Base-by-base conservation (phyloP, 2,329 filamentous ascomycete species). In the Penicillium frequentans region DNA sequence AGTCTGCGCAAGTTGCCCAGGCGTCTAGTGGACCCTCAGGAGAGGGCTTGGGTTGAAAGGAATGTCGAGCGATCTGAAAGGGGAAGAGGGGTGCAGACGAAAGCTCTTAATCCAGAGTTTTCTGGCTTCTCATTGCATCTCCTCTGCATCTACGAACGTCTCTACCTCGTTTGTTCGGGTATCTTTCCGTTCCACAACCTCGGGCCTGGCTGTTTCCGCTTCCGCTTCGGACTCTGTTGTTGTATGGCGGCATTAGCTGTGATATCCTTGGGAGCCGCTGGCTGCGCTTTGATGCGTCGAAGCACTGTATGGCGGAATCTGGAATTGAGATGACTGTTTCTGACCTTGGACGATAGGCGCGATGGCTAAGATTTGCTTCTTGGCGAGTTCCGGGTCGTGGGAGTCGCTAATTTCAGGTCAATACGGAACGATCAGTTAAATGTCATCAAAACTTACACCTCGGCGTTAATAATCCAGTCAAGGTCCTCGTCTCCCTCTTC, bases 381-480 rank as follows among this genome's bases (percentile, higher is more conserved):
- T 82, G 68, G 91, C 87, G 63, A 89, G 82, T 64, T 89, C 79
- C 1, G 90, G 85, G 4, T 88, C 84, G 26, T 83, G 76, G 46
- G 80, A 81, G 65, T 93, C 87, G 62, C 85, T 87, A 58, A 21
- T 14, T 39, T 44, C 43, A 46, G 2, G 45, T 64, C 44, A 66
- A 55, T 39, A 54, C 19, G 14, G 14, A 16, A 39, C 13, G 8
- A 31, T 37, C 14, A 48, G 16, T 24, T 13, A 13, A 19, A 19
- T 23, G 11, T 16, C 14, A 37, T 39, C 35, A 45, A 14, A 45
- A 73, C 85, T 74, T 76, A 96, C 92, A 99, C 84, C 55, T 87
- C 82, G 1, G 93, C 89, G 73, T 93, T 89, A 68, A 99, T 90
- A 69, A 98, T 93, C 91, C 91, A 99, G 75, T 98, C 95, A 29